Evolutionary conservation across 441 rosid species (phyloP), one percentile per base, ranked within the genome.

Genomic region (Gossypium davidsonii): DNA sequence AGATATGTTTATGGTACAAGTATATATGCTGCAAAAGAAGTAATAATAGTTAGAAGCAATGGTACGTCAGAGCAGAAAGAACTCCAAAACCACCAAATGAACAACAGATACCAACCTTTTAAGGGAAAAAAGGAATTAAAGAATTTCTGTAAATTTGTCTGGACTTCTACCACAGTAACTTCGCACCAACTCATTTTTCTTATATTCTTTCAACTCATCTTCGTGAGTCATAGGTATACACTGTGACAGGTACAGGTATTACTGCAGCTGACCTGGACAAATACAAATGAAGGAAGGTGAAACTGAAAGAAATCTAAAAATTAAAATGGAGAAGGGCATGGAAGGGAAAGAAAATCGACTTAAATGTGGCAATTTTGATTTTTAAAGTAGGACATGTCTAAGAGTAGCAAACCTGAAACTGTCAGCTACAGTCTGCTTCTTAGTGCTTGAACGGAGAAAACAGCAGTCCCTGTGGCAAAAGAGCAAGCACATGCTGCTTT

Each of bases 371-470:
- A 23, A 23, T 2, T 25, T 67, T 48, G 26, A 49, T 48, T 7
- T 62, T 61, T 34, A 62, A 31, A n/a, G 44, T 12, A 46, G 15
- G 9, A 21, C 18, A 2, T 44, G 6, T 57, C 15, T 18, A 39
- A 56, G 55, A n/a, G 55, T 21, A 37, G 15, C 77, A 70, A 67
- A 83, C 84, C 88, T 83, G 83, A 73, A 74, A 78, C 62, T 28
- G 64, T 62, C 53, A 48, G 25, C 57, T 51, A 67, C 7, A 34
- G 46, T 49, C 59, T 70, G 72, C 31, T 37, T 15, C 69, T 34
- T 18, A 12, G 17, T 31, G 77, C 53, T 63, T 37, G 21, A 78
- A 72, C 76, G 61, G 18, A 68, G 52, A 48, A 74, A 65, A 25
- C 53, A 78, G 75, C 57, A 78, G 26, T 18, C 26, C 49, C 73